These are phyloP conservation scores for Fusarium domesticum DNA, from an alignment of 2,329 filamentous ascomycete species.

Conservation along the genomic window DNA sequence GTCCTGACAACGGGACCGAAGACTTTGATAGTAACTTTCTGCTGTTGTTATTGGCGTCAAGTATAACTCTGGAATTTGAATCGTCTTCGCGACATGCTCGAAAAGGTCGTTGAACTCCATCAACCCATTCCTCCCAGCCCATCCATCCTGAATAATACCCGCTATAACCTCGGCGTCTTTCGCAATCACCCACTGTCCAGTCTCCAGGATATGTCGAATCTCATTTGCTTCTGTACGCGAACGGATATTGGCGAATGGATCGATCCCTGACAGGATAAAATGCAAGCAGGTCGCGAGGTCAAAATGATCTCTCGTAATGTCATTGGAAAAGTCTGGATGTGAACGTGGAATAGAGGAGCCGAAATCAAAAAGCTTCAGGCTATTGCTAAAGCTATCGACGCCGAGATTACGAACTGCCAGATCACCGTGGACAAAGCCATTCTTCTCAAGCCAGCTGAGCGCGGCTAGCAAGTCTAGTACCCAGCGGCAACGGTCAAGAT, in stretches of 20 bases:
- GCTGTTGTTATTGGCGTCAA: neutral
- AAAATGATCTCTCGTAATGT: slow-evolving; percentile 4
- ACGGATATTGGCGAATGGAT: neutral
- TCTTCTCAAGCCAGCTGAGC: slow-evolving; percentile 2
- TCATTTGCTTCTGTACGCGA: neutral
- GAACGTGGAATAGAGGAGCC: slow-evolving; percentile 1
- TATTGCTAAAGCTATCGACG: neutral
- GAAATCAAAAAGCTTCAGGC: slow-evolving; percentile 8
- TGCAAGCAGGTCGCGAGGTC: slow-evolving; percentile 4
- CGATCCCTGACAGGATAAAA: slow-evolving; percentile 1
- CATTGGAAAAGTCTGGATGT: slow-evolving; percentile 2
- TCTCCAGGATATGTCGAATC: neutral
- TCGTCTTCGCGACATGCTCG: neutral
- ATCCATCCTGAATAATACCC: slow-evolving; percentile 1
- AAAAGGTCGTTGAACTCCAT: neutral
- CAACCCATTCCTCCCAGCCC: slow-evolving; percentile 1
- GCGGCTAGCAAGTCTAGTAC: slow-evolving; percentile 1
- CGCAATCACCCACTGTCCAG: neutral
- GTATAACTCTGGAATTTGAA: neutral
- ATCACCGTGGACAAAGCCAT: slow-evolving; percentile 1
- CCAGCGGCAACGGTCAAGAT: slow-evolving; percentile 1
- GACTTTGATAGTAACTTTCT: neutral
- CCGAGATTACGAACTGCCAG: slow-evolving; percentile 4
- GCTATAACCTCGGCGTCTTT: neutral
- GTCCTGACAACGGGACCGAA: neutral